Percentiles rank a stretch among this genome's conserved stretches.
phyloP scores from a whole-genome alignment of 257 asterid species.

The Anisodus tanguticus region DNA sequence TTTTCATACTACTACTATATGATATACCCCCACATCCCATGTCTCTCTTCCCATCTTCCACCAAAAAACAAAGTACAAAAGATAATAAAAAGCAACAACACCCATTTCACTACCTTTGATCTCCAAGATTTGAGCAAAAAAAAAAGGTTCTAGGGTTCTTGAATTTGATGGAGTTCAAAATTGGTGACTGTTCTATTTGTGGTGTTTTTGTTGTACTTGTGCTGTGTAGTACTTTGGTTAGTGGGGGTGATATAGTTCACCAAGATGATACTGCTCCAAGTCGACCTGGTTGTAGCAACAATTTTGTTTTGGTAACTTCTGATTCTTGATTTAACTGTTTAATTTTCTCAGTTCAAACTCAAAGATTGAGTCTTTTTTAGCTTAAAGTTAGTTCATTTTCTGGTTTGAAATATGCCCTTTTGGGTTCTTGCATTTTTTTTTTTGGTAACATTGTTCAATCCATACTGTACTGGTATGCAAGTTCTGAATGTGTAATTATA shows the following conservation, averaged over 20 bases:
- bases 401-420: background rate
- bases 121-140: conserved; percentile 32
- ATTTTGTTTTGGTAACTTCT: conserved; percentile 76
- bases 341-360: background rate
- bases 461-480: background rate
- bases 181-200: conserved; percentile 46
- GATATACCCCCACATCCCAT: background rate
- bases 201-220: conserved; percentile 46
- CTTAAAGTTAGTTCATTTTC: background rate
- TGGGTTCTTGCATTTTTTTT: background rate
- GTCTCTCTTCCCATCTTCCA: conserved; percentile 36
- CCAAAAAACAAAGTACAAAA: background rate
- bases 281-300: conserved; percentile 83
- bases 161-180: conserved; percentile 49
- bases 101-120: conserved; percentile 44
- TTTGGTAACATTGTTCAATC: background rate
- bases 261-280: conserved; percentile 80
- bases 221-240: conserved; percentile 47
- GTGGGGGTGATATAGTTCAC: conserved; percentile 90
- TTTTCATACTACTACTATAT: background rate
- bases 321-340: conserved; percentile 12
- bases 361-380: conserved; percentile 28
- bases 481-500: background rate
- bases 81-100: conserved; percentile 4
- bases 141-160: background rate